phyloP scores from a whole-genome alignment of 2,329 filamentous ascomycete genomes.

The Ophiostoma sp. region DNA sequence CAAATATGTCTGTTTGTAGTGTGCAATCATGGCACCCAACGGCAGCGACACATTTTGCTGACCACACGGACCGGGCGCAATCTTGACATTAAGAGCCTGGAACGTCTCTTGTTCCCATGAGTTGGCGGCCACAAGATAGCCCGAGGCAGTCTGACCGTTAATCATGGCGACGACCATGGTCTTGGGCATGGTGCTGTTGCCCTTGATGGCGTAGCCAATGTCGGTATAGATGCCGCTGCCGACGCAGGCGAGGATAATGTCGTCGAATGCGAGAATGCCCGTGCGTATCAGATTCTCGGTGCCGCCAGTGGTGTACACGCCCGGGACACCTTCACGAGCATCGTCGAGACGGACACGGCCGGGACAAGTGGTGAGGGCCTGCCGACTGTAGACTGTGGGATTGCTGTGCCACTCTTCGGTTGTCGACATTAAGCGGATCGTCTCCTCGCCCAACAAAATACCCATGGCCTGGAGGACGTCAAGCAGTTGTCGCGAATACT shows the following conservation, averaged over 20 bases:
- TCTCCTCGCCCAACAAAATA: background rate
- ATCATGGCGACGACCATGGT: background rate
- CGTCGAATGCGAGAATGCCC: background rate
- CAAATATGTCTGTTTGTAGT: background rate
- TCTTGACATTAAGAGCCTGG: background rate
- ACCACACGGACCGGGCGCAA: background rate
- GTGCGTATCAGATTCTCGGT: background rate
- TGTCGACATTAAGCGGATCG: background rate
- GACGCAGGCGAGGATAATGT: background rate
- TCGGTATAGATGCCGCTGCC: background rate
- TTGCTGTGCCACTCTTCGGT: background rate
- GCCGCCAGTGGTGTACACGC: background rate
- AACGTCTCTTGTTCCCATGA: background rate
- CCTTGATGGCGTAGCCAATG: constrained; percentile 1
- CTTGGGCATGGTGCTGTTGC: background rate
- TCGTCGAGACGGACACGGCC: background rate
- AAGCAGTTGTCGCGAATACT: background rate
- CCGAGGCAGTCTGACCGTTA: background rate
- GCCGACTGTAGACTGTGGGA: background rate
- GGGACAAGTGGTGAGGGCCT: background rate
- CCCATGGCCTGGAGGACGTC: background rate
- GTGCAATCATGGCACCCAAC: background rate
- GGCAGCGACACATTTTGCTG: background rate
- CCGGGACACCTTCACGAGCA: background rate
- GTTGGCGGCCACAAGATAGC: background rate